phyloP scores from a whole-genome alignment of 768 basidiomycete species.

The Lyophyllum atratum region DNA sequence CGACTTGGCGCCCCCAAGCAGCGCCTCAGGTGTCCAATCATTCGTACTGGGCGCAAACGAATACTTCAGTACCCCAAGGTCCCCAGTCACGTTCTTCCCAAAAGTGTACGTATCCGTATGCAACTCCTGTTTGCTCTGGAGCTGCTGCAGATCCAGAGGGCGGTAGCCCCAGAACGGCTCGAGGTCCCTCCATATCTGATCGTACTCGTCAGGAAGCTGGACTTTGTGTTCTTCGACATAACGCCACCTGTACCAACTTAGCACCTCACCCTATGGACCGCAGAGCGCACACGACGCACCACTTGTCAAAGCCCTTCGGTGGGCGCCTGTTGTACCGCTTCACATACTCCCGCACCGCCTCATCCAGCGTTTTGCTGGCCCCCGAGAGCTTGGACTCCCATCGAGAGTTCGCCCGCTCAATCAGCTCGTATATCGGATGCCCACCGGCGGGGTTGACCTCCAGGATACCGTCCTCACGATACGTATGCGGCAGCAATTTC shows the following conservation, averaged over 20 bases:
- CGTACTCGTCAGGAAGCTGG: constrained; percentile 55
- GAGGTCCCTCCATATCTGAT: constrained; percentile 46
- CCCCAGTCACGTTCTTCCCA: constrained; percentile 25
- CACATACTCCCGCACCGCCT: constrained; percentile 78
- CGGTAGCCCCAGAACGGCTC: constrained; percentile 45
- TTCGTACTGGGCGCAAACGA: constrained; percentile 13
- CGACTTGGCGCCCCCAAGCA: constrained; percentile 17
- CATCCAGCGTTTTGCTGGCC: constrained; percentile 74
- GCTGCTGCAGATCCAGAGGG: constrained; percentile 29
- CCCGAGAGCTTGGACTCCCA: constrained; percentile 59
- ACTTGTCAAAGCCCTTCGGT: constrained; percentile 85
- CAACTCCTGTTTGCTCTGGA: constrained; percentile 29
- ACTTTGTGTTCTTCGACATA: constrained; percentile 47
- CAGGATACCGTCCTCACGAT: constrained; percentile 40
- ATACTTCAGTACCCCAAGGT: constrained; percentile 12
- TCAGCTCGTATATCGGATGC: constrained; percentile 81
- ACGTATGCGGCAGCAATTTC: constrained; percentile 31
- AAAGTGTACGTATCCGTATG: constrained; percentile 36
- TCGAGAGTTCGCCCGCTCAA: constrained; percentile 66
- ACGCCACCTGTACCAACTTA: constrained; percentile 37
- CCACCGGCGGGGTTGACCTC: constrained; percentile 39
- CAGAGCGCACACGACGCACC: constrained; percentile 52
- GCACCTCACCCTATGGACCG: not conserved
- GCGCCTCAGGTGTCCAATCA: constrained; percentile 16
- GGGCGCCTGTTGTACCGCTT: constrained; percentile 76